Base-by-base conservation (phyloP, 2,329 filamentous ascomycete species). In the Phialocephala subalpina region DNA sequence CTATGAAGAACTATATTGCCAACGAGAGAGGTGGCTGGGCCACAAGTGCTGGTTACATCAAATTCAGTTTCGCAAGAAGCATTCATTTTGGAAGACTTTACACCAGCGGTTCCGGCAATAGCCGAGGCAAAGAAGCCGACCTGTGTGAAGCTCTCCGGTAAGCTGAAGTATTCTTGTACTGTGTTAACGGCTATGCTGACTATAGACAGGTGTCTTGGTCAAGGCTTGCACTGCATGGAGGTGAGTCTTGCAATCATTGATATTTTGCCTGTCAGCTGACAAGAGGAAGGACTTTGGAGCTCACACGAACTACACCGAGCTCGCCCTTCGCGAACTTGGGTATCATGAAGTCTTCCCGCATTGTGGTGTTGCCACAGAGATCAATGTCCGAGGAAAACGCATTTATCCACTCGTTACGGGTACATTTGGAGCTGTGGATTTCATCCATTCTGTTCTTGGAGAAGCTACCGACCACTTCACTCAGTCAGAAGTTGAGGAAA, bases 1-100 rank as follows among this genome's bases (percentile, higher is more conserved):
- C 94, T n/a, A 97, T 99, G 95, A 99, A 98, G 80, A 98, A 98
- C 78, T 99, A 99, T 78, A 98, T 99, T 72, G 90, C 95, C 67
- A 98, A 97, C 74, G 95, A 98, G 77, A 83, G 81, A 16, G 93
- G 94, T 4, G 86, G 87, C 47, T 97, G 94, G 92, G 93, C 94
- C 1, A 99, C 96, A 22, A 97, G 94, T 69, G 83, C 92, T 8
- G 94, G 92, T 45, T 97, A 95, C 74, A 84, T 97, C 66, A 89
- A 90, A 72, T 92, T 88, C 79, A 94, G 91, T 73, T 83, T 96
- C 68, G 84, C 84, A 16, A 87, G 92, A 66, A 87, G 90, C 76
- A 92, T 95, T 68, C 92, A 95, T 78, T 94, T 87, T 72, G 92
- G 92, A 16, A 86, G 92, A 40, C 79, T 92, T 33, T 95, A 94